Evolutionary conservation across 148 eudicot species (phyloP), one percentile per base, ranked within the genome.

Genomic region (Dianthus caryophyllus): DNA sequence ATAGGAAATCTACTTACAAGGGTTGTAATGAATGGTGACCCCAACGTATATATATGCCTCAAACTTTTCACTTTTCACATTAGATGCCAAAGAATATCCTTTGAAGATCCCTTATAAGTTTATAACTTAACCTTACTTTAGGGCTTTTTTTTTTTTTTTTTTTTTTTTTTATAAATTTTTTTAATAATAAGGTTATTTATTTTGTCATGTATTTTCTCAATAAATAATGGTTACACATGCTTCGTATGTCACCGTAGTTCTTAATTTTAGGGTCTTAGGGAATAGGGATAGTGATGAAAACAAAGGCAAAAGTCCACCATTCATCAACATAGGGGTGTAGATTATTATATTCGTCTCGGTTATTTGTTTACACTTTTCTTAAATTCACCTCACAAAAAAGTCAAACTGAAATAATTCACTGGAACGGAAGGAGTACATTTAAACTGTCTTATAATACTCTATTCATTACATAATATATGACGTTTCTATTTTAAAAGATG

Each of bases 1-100:
- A 60, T 60, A 33, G 64, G 47, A 60, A 60, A 33, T 60, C 64
- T 60, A 60, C 64, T 60, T 60, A 60, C 64, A 60, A 60, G 46
- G 64, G 64, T 60, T 18, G 46, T 60, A 11, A 33, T 60, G 26
- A 36, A 7, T 33, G 38, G 7, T 33, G 38, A 7, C 38, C 33
- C 30, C 46, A 20, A 36, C 44, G 7, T 33, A 33, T 18, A 16
- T n/a, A 20, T n/a, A 7, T 33, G 9, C 22, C 25, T 18, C 26
- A 33, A 60, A n/a, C 26, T 38, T 57, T 57, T 30, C 38, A n/a
- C 26, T 38, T 57, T 57, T 30, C 38, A 7, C 20, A 30, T 29
- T 27, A 57, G 39, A 57, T 57, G 39, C 61, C 61, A 57, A 60
- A 38, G 64, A 60, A 60, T 60, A 60, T 60, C 46, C 64, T 20